A percentile compares a stretch with the other conserved stretches of the same genome.
Evolutionary conservation across 2,329 filamentous ascomycete genomes (phyloP).

Genomic region (Rutstroemia sp.): DNA sequence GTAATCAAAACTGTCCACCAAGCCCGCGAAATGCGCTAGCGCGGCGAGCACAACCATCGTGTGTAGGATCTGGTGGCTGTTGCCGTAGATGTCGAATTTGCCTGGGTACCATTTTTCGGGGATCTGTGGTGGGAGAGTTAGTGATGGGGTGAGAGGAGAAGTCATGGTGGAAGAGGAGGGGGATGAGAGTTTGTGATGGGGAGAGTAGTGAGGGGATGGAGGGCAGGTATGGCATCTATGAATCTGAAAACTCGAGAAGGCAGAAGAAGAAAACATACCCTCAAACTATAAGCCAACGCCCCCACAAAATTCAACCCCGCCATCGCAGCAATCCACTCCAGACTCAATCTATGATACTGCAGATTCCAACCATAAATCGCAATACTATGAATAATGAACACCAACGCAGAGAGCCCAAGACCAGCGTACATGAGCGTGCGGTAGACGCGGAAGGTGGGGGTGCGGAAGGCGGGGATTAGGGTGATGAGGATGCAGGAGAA

Average conservation of each 20-base stretch:
- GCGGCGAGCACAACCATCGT: constrained; percentile 25
- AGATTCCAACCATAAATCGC: constrained; percentile 15
- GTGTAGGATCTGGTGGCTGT: constrained; percentile 29
- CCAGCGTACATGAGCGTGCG: constrained; percentile 20
- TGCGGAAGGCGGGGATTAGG: constrained; percentile 16
- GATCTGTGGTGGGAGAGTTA: constrained; percentile 12
- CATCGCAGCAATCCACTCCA: constrained; percentile 12
- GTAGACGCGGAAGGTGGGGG: constrained; percentile 15
- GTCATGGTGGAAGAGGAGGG: not conserved
- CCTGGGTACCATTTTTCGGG: constrained; percentile 24
- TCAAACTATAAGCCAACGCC: constrained; percentile 11
- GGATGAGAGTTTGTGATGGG: too few species aligned
- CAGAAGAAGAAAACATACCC: not conserved
- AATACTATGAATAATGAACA: constrained; percentile 23
- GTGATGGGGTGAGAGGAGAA: not conserved
- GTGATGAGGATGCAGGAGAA: constrained; percentile 29
- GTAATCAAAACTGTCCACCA: constrained; percentile 2
- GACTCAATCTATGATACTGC: constrained; percentile 16
- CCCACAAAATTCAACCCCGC: constrained; percentile 14
- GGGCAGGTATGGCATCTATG: too few species aligned
- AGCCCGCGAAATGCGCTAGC: constrained; percentile 1
- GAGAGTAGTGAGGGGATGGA: too few species aligned
- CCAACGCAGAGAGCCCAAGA: constrained; percentile 22
- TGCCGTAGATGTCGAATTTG: constrained; percentile 22
- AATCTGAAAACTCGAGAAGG: not conserved